These are phyloP conservation scores for Coniochaeta hoffmannii DNA, from an alignment of 2,329 filamentous ascomycete species.

Conservation along the genomic window DNA sequence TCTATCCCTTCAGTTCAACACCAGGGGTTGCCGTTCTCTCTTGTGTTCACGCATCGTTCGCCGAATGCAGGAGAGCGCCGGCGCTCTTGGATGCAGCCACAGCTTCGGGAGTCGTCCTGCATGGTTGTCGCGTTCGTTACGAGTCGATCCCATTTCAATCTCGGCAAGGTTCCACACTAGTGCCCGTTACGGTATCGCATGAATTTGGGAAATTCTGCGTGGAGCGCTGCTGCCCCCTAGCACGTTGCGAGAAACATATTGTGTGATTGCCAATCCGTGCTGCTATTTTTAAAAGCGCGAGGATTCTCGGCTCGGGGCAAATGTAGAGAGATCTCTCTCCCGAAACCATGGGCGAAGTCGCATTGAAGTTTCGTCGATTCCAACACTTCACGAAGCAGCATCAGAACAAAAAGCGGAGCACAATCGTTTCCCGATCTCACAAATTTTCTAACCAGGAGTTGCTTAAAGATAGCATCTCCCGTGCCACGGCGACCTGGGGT, in stretches of 20 bases:
- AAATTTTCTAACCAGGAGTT: neutral
- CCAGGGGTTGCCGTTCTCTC: neutral
- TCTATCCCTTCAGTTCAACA: neutral
- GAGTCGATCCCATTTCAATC: conserved; percentile 27
- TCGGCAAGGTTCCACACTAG: conserved; percentile 31
- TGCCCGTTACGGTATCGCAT: conserved; percentile 28
- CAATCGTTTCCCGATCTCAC: neutral
- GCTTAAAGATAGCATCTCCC: neutral
- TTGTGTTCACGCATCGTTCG: neutral
- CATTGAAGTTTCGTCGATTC: neutral
- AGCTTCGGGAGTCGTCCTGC: neutral
- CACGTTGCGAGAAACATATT: neutral
- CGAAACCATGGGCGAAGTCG: neutral
- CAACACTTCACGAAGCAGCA: neutral
- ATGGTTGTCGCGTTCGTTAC: conserved; percentile 5
- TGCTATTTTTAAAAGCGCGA: conserved; percentile 18
- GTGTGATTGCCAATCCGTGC: conserved; percentile 7
- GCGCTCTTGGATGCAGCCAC: neutral
- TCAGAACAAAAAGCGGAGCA: neutral
- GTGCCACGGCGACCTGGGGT: neutral
- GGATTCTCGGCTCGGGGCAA: neutral
- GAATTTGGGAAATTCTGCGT: conserved; percentile 23
- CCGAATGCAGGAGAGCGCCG: neutral
- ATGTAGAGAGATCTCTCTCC: neutral
- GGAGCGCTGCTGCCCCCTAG: conserved; percentile 4